Evolutionary conservation across 1,139 yeast species (phyloP), one percentile per base, ranked within the genome.

Genomic region (Taphrina flavorubra): DNA sequence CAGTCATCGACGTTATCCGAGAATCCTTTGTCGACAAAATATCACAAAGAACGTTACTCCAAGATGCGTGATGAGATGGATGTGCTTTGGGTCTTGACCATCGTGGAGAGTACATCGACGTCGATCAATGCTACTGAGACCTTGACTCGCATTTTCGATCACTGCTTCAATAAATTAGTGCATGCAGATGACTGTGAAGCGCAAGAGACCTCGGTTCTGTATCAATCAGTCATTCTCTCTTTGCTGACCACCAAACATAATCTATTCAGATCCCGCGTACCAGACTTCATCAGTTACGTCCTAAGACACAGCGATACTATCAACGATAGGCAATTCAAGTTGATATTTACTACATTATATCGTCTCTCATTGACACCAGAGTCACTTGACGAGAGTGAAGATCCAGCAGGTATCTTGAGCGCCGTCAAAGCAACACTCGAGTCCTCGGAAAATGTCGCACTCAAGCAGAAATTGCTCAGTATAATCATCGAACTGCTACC

Each of bases 151-250:
- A 31, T 58, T 14, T 58, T 58, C 42, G 40, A 58, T 25, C 42
- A 42, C 40, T 58, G 62, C 42, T 42, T 42, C 51, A 20, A 20
- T 7, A 25, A 20, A 20, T 14, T 58, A 53, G 6, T n/a, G 5
- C 25, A 31, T 8, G 14, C 2, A 1, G 20, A 20, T 10, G 53
- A 44, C 7, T 14, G 20, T 1, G 20, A 14, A 6, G 6, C 16
- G 5, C 44, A 55, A 11, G 37, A 40, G 6, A 14, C 16, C 8
- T 8, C 51, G 10, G 67, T 55, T 16, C 56, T 63, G 11, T 36
- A 39, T 1, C 67, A 63, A 25, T 63, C 67, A 42, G 61, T 55
- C 46, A 13, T 56, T n/a, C 67, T 63, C 20, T 53, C 67, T 11
- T n/a, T 63, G 14, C 11, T 63, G 5, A 18, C 42, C 6, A 10